Conservation (phyloP, 495 filamentous ascomycete species). For the Ascobolus immersus region DNA sequence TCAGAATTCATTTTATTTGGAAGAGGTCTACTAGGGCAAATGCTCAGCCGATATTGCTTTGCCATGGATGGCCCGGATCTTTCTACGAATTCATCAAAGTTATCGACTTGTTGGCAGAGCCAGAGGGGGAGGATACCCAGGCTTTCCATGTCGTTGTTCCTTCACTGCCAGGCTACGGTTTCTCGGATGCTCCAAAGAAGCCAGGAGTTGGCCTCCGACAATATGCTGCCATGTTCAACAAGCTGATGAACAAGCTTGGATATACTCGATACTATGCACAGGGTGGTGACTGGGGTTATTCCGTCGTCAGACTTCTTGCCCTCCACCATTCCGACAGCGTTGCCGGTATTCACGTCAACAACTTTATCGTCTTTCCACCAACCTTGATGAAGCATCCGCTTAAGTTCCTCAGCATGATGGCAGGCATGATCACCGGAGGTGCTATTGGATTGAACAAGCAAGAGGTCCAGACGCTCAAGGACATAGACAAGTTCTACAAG, state of each 20-base stretch:
- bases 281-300: constrained; percentile 42
- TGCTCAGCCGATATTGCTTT: constrained; percentile 33
- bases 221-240: constrained; percentile 34
- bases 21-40: constrained; percentile 23
- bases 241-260: constrained; percentile 38
- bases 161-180: constrained; percentile 45
- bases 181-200: constrained; percentile 26
- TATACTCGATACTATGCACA: constrained; percentile 41
- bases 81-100: constrained; percentile 41
- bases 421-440: not conserved
- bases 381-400: constrained; percentile 1
- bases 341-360: constrained; percentile 37
- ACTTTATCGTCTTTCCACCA: constrained; percentile 20
- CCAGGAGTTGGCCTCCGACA: constrained; percentile 28
- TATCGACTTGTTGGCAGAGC: constrained; percentile 27
- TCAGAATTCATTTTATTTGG: not conserved
- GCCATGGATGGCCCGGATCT: constrained; percentile 42
- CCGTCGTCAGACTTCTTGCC: constrained; percentile 32
- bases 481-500: not conserved
- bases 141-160: constrained; percentile 44
- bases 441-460: not conserved
- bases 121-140: constrained; percentile 21
- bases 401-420: constrained; percentile 2
- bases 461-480: constrained; percentile 9
- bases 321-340: constrained; percentile 29